Evolutionary conservation across 331 rosid genomes (phyloP), one percentile per base, ranked within the genome.

Genomic region (Quercus tomentella): DNA sequence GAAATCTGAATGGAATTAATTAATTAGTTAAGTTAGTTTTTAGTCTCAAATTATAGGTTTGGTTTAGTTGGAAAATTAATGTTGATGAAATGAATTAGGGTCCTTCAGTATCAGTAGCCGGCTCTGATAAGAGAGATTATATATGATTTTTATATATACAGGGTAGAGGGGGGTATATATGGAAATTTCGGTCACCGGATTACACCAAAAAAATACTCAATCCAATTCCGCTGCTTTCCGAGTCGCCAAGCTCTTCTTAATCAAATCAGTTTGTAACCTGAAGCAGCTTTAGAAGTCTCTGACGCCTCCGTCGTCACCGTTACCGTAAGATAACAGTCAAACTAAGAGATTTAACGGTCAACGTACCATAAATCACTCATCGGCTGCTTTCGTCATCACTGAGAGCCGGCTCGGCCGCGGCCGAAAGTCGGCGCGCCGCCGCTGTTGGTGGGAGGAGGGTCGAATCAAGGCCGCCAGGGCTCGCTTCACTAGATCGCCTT

Each of bases 371-470:
- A 80, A 52, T 76, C 77, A 5, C 4, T 79, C 81, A 5, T 86
- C 86, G 4, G 93, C 89, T 54, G 92, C 89, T 56, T 80, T 89
- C 10, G 89, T 79, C 98, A 94, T 92, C 22, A 81, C 49, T 0
- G 97, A 95, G 54, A 95, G 94, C 23, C 97, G 85, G 87, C 98
- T 92, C 9, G 89, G 98, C 51, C 97, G 79, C 1, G 97, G 94
- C 30, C 49, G 88, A 81, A 90, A 95, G 55, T 88, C 93, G 0
- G 80, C 89, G 8, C 98, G 90, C 55, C 98, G 82, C 45, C 68
- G 82, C 76, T 89, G 98, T 41, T 90, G 89, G 70, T 91, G 98
- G 54, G 98, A 95, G 0, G 98, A 95, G 16, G 98, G 98, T 0
- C 98, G 87, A 80, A 95, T 95, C 82, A 95, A 76, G 14, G 98